A percentile compares a stretch with the other conserved stretches of the same genome.
Evolutionary conservation across 352 stramenopile species (phyloP).

Genomic region (Phytopythium oedochilum): DNA sequence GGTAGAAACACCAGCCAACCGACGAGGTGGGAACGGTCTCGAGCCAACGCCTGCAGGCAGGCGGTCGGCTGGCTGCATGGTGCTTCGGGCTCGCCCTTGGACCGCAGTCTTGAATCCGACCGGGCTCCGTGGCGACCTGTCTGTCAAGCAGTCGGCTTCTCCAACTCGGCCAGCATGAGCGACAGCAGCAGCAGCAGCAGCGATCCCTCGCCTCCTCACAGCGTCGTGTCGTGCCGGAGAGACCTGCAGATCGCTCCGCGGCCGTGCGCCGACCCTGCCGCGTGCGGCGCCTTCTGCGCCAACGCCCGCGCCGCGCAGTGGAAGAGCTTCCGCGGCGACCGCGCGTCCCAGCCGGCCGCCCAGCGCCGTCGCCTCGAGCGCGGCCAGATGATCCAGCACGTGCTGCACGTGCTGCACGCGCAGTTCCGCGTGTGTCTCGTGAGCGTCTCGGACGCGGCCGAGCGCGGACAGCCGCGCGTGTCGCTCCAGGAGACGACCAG

Average conservation of each 20-base stretch:
- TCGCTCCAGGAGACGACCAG: slow-evolving; percentile 9
- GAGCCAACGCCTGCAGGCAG: neutral
- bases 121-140: neutral
- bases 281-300: slow-evolving; percentile 7
- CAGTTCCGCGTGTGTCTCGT: slow-evolving; percentile 8
- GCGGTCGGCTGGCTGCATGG: neutral
- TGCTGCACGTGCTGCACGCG: slow-evolving; percentile 6
- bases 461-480: neutral
- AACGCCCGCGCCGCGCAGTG: slow-evolving; percentile 2
- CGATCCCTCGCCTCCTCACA: neutral
- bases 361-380: slow-evolving; percentile 8
- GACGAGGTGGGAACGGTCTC: neutral
- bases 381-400: slow-evolving; percentile 7
- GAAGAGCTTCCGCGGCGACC: slow-evolving; percentile 5
- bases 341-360: neutral
- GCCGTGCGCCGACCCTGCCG: slow-evolving; percentile 3
- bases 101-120: neutral
- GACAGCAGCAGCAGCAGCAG: neutral
- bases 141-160: neutral
- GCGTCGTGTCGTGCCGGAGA: slow-evolving; percentile 6
- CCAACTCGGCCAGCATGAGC: neutral
- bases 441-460: neutral
- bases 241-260: slow-evolving; percentile 7
- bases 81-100: neutral
- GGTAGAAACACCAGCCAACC: neutral